These are phyloP conservation scores for Pelargonium citronellum DNA, from an alignment of 441 rosid species.

Conservation along the genomic window DNA sequence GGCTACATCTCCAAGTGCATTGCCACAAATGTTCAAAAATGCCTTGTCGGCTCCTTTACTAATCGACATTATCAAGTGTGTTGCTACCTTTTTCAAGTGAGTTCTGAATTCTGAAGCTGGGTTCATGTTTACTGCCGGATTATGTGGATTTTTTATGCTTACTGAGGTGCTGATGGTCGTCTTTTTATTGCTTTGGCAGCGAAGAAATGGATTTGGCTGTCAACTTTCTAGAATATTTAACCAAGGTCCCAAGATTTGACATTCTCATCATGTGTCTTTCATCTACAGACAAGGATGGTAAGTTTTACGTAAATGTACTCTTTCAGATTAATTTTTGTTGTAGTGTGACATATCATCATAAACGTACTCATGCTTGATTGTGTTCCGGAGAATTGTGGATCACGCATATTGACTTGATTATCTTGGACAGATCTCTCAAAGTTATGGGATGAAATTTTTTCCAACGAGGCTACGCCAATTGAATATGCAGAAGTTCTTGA, in stretches of 20 bases:
- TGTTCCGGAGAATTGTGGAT: background rate
- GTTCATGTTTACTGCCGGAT: background rate
- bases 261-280: conserved; percentile 77
- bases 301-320: conserved; percentile 14
- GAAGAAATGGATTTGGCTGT: conserved; percentile 67
- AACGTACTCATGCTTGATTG: background rate
- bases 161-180: conserved; percentile 10
- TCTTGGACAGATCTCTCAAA: conserved; percentile 58
- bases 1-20: conserved; percentile 63
- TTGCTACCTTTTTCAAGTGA: conserved; percentile 64
- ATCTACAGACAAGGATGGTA: conserved; percentile 63
- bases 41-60: conserved; percentile 64
- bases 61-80: conserved; percentile 62
- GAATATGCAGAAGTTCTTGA: conserved; percentile 58
- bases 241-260: conserved; percentile 82
- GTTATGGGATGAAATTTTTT: conserved; percentile 67
- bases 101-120: conserved; percentile 16
- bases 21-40: conserved; percentile 72
- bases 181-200: conserved; percentile 36
- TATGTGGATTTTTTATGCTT: background rate
- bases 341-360: background rate
- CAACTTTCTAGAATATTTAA: conserved; percentile 58
- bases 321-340: background rate
- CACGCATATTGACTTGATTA: conserved; percentile 16
- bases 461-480: conserved; percentile 48